Conservation (phyloP, 805 yeast species). For the Grigorovia jiainica region DNA sequence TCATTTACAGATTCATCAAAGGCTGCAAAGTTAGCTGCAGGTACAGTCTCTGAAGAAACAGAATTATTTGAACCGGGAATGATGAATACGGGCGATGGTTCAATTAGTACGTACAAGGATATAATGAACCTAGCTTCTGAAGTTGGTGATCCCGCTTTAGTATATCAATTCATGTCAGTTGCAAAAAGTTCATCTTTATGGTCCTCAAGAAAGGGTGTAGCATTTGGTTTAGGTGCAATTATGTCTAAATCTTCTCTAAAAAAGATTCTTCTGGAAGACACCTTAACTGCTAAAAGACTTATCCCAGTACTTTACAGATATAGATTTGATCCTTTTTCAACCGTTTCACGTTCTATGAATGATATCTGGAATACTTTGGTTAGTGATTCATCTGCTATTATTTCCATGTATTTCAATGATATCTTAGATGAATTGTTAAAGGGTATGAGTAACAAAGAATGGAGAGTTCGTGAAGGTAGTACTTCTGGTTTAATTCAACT, state of each 20-base stretch:
- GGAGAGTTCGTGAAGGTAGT: slow-evolving; percentile 90
- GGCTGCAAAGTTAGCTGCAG: slow-evolving; percentile 40
- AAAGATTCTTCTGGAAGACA: slow-evolving; percentile 45
- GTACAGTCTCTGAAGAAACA: slow-evolving; percentile 69
- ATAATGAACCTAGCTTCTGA: slow-evolving; percentile 82
- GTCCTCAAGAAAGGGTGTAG: slow-evolving; percentile 90
- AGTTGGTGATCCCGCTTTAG: slow-evolving; percentile 90
- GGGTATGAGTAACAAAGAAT: slow-evolving; percentile 73
- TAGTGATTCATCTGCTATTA: slow-evolving; percentile 41
- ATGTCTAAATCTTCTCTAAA: slow-evolving; percentile 70
- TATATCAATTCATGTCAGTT: slow-evolving; percentile 86
- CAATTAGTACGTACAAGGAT: slow-evolving; percentile 86
- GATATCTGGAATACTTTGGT: slow-evolving; percentile 78
- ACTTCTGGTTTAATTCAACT: slow-evolving; percentile 62
- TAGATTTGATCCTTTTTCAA: slow-evolving; percentile 69
- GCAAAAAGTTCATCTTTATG: slow-evolving; percentile 82
- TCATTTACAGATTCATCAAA: slow-evolving; percentile 68
- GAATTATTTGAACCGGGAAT: slow-evolving; percentile 77
- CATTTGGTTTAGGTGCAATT: slow-evolving; percentile 83
- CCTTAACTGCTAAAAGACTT: slow-evolving; percentile 45
- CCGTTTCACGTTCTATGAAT: slow-evolving; percentile 75
- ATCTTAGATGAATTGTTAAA: slow-evolving; percentile 56
- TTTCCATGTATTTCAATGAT: slow-evolving; percentile 43
- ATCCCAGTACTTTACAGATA: slow-evolving; percentile 80
- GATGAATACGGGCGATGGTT: slow-evolving; percentile 71